Evolutionary conservation across 2,329 filamentous ascomycete genomes (phyloP).

Genomic region (Stachybotrys chlorohalonatus): DNA sequence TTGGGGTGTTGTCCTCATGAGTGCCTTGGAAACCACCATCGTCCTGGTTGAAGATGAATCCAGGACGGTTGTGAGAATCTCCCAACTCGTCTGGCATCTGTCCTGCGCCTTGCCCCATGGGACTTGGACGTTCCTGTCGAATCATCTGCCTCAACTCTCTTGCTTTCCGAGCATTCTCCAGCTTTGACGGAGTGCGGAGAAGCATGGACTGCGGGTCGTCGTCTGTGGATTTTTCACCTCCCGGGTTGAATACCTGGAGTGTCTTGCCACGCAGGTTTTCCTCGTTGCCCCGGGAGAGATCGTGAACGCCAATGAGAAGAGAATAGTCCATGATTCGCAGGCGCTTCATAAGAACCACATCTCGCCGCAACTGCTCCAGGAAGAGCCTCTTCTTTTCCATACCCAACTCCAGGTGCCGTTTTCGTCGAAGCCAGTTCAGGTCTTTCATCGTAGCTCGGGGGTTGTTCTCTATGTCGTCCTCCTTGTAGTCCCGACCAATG

Average conservation of each 20-base stretch:
- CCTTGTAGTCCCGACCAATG: conserved; percentile 81
- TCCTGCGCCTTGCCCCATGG: conserved; percentile 72
- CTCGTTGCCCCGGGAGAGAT: conserved; percentile 82
- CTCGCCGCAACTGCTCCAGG: conserved; percentile 76
- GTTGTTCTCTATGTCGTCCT: conserved; percentile 80
- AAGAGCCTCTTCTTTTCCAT: conserved; percentile 83
- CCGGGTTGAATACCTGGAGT: conserved; percentile 86
- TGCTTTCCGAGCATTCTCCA: conserved; percentile 86
- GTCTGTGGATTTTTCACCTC: conserved; percentile 50
- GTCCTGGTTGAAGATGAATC: conserved; percentile 83
- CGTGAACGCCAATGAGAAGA: conserved; percentile 87
- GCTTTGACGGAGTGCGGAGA: conserved; percentile 82
- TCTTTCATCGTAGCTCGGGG: conserved; percentile 92
- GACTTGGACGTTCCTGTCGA: conserved; percentile 86
- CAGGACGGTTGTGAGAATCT: conserved; percentile 58
- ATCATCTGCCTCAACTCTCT: conserved; percentile 87
- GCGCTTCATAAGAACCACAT: conserved; percentile 78
- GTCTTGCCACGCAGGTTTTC: conserved; percentile 88
- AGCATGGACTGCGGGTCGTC: conserved; percentile 58
- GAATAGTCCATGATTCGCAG: conserved; percentile 99
- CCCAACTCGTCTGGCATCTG: conserved; percentile 88
- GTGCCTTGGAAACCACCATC: conserved; percentile 91
- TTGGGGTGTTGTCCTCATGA: conserved; percentile 75
- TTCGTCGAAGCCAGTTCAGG: conserved; percentile 85
- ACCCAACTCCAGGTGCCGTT: conserved; percentile 80